Evolutionary conservation across 768 basidiomycete species (phyloP), one percentile per base, ranked within the genome.

Genomic region (Lenzites betulinus): DNA sequence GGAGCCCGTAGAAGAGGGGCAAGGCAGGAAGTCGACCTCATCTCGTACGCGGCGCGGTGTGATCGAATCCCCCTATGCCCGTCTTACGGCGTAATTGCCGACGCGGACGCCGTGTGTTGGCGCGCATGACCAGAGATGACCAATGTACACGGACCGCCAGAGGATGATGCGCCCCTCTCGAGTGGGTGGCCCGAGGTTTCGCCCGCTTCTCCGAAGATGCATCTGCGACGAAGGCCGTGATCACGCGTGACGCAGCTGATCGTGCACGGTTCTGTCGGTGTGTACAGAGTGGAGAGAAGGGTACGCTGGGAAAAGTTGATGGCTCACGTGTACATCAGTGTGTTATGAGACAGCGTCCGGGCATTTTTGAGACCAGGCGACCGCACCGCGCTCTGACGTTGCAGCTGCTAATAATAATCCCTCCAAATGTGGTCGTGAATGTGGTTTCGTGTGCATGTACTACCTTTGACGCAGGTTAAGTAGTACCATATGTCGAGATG

Each of bases 101-200:
- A 47, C 47, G 28, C 39, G 56, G 56, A 30, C 48, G 30, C 30
- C 30, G 30, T 33, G 30, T 33, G 30, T 11, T 33, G 30, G 30
- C 26, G 26, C 26, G 39, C 20, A 39, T 18, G n/a, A 22, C n/a
- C 48, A 25, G 38, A 47, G 48, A 50, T 58, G 56, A 58, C 56
- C 56, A 3, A 7, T 12, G 38, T n/a, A 26, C 28, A n/a, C 56
- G 56, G 56, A 23, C 56, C 48, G 56, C 26, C 2, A 28, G 39
- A 30, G 20, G 4, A 9, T 4, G 6, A 22, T 2, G 1, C 7
- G n/a, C n/a, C 42, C 3, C 8, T 43, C n/a, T 43, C 39, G 18
- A 33, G n/a, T 16, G 54, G 20, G 22, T 33, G n/a, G 20, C 33
- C 55, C 55, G 55, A 56, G 30, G 47, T 49, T 56, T 56, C 36